Base-by-base conservation (phyloP, 805 yeast genomes). In the Limtongia smithiae region DNA sequence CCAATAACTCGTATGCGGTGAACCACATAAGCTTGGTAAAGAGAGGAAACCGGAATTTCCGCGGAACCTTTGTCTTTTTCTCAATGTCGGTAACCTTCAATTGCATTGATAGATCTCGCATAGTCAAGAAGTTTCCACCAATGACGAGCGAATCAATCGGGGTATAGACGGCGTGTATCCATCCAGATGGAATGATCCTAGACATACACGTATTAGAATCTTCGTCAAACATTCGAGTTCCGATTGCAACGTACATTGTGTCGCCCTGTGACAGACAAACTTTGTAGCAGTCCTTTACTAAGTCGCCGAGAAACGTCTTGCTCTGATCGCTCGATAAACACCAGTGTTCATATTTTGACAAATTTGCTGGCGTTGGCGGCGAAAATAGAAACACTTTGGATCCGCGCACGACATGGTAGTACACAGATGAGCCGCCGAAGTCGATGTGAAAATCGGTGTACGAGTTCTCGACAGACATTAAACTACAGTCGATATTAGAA, bases 361-460 rank as follows among this genome's bases (percentile, higher is more conserved):
- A 70, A 59, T 88, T 89, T 12, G 65, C 58, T 2, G 68, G 64
- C 0, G 94, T 80, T 2, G 96, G 96, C 0, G 95, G 95, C 59
- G 75, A 80, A 75, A 89, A 77, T 40, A 88, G 65, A 61, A 89
- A 89, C 28, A 80, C 75, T 61, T 89, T 89, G 2, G 69, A 59
- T 1, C 97, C 97, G n/a, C 74, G 69, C 14, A 89, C 67, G 2
- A 89, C 80, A 2, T 91, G 86, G 66, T 89, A 89, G 64, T 86
- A 89, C 4, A 89, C 97, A 1, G 93, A 84, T 0, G 96, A 85
- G 0, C 96, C 97, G 1, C 94, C 93, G 65, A 89, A 89, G 65
- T 89, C 97, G 37, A 89, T 72, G 65, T 89, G 97, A 67, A 88
- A 89, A 64, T 89, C 97, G 0, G 96, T 89, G 63, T 78, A 89